Conservation (phyloP, 345 rosid species). For the Salix exigua region DNA sequence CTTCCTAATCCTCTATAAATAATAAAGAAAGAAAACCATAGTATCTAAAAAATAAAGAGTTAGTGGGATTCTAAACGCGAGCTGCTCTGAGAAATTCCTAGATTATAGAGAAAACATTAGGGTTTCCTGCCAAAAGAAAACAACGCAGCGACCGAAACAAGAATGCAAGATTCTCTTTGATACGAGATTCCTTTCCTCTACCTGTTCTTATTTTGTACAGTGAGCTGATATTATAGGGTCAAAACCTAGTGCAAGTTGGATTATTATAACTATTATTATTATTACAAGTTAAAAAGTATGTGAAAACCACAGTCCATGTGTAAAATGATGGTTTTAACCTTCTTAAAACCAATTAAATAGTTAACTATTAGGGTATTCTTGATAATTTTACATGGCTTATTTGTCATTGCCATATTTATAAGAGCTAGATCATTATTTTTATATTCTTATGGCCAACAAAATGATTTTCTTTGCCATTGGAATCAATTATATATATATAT, state of each 20-base stretch:
- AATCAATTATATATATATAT: too few relatives aligned
- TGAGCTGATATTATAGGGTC: not conserved
- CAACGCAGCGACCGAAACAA: not conserved
- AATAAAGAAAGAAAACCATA: not conserved
- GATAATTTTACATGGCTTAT: too few relatives aligned
- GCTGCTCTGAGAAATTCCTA: not conserved
- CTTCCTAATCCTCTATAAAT: not conserved
- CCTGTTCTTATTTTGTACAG: not conserved
- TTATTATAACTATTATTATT: not conserved
- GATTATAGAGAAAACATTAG: not conserved
- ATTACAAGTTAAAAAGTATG: too few relatives aligned
- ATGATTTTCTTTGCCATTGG: too few relatives aligned
- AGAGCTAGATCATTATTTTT: too few relatives aligned
- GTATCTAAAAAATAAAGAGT: not conserved
- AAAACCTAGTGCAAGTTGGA: conserved; percentile 2
- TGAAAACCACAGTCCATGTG: too few relatives aligned
- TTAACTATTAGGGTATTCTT: too few relatives aligned
- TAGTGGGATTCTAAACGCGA: not conserved
- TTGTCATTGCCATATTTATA: too few relatives aligned
- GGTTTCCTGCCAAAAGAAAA: conserved; percentile 7
- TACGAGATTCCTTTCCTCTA: not conserved
- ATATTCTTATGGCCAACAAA: too few relatives aligned
- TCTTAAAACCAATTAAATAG: too few relatives aligned
- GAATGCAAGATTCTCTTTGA: not conserved
- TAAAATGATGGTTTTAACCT: too few relatives aligned